These are phyloP conservation scores for Stephania japonica DNA, from an alignment of 164 flowering plant genomes.

Conservation along the genomic window DNA sequence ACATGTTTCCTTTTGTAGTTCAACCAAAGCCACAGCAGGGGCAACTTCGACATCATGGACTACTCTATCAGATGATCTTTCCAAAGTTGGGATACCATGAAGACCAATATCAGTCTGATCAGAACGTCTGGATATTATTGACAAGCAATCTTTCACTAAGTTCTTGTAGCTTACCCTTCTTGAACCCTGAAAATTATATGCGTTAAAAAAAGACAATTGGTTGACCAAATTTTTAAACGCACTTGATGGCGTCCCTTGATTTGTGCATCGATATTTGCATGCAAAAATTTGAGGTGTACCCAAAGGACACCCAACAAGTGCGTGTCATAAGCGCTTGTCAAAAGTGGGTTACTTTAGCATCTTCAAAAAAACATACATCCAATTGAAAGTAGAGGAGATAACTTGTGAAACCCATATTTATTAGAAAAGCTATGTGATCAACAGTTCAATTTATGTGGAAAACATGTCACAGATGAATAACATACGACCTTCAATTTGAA, in stretches of 20 bases:
- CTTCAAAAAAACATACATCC: not conserved
- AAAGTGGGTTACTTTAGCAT: too few relatives aligned
- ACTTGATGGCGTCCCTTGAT: too few relatives aligned
- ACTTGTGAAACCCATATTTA: not conserved
- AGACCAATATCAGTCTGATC: constrained; percentile 8
- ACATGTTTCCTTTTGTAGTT: constrained; percentile 37
- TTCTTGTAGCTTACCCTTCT: constrained; percentile 57
- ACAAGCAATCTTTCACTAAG: constrained; percentile 52
- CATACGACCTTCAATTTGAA: not conserved
- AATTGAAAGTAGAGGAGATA: not conserved
- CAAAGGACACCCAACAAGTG: too few relatives aligned
- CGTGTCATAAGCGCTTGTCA: too few relatives aligned
- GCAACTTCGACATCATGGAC: constrained; percentile 23
- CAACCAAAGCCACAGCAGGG: constrained; percentile 34
- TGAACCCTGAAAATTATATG: constrained; percentile 44
- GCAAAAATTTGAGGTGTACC: too few relatives aligned
- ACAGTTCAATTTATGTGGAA: not conserved
- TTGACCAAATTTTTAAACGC: too few relatives aligned
- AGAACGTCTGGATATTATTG: constrained; percentile 30
- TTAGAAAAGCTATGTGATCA: not conserved
- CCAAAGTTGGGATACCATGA: constrained; percentile 14
- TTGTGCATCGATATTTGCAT: too few relatives aligned
- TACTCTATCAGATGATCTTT: constrained; percentile 18
- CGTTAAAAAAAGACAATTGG: not conserved
- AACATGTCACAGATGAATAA: too few relatives aligned